These are phyloP conservation scores for Syzygium syzygioides DNA, from an alignment of 441 rosid species.

Conservation along the genomic window DNA sequence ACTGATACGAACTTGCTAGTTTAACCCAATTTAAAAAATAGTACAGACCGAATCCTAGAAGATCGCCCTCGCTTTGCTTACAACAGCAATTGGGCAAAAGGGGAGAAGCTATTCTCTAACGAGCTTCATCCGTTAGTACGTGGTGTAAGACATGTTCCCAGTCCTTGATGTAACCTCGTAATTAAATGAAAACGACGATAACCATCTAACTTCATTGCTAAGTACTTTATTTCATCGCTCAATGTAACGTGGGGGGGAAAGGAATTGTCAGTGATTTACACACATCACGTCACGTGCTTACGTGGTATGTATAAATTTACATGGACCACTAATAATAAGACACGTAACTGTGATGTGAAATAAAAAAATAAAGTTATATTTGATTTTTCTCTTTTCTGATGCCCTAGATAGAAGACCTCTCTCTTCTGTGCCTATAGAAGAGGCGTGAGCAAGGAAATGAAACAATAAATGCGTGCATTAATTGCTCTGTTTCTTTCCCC, in stretches of 20 bases:
- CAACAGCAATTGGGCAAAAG: neutral
- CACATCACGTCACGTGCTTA: too few relatives aligned
- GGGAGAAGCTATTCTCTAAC: neutral
- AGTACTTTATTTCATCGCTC: neutral
- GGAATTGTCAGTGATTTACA: too few relatives aligned
- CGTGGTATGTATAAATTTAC: too few relatives aligned
- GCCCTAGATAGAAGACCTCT: too few relatives aligned
- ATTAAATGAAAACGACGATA: neutral
- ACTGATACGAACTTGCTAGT: neutral
- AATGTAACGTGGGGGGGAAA: neutral
- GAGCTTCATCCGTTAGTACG: neutral
- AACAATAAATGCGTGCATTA: too few relatives aligned
- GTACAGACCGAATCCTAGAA: neutral
- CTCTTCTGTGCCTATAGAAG: too few relatives aligned
- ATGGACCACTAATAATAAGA: too few relatives aligned
- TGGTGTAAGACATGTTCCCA: neutral
- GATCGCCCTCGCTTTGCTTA: neutral
- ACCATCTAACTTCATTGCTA: neutral
- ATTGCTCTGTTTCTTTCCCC: too few relatives aligned
- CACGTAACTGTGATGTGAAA: too few relatives aligned
- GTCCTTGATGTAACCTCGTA: neutral
- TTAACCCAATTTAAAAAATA: neutral
- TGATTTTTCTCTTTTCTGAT: too few relatives aligned
- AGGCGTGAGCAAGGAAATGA: too few relatives aligned
- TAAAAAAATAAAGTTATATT: too few relatives aligned